A percentile compares a stretch with the other conserved stretches of the same genome.
Conservation (phyloP, 768 basidiomycete genomes). For the Xanthoconium purpureum region DNA sequence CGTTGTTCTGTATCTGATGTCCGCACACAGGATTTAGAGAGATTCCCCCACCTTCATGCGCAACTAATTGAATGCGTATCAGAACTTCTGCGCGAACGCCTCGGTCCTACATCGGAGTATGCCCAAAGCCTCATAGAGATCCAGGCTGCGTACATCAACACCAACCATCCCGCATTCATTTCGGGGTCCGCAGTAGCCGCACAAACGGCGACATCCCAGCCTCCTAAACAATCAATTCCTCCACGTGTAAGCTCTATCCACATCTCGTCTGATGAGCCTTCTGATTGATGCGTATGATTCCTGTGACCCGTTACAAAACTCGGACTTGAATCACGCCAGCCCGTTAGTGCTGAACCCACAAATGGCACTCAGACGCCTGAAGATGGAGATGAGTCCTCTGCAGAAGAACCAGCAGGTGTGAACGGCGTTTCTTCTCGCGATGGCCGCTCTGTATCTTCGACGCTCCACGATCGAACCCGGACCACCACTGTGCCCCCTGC, state of each 20-base stretch:
- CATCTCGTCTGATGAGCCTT: slow-evolving; percentile 3
- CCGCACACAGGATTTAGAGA: slow-evolving; percentile 75
- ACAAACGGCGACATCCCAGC: slow-evolving; percentile 42
- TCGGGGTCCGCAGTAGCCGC: slow-evolving; percentile 68
- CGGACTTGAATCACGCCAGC: slow-evolving; percentile 38
- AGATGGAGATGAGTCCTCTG: slow-evolving; percentile 64
- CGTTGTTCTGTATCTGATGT: slow-evolving; percentile 12
- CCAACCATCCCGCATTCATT: slow-evolving; percentile 95
- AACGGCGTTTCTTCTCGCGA: slow-evolving; percentile 55
- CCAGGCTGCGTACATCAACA: slow-evolving; percentile 99
- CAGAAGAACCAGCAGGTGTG: slow-evolving; percentile 51
- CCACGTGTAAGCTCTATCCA: slow-evolving; percentile 48
- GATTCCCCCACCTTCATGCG: slow-evolving; percentile 90
- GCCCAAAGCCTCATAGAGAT: slow-evolving; percentile 94
- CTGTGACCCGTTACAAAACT: slow-evolving; percentile 10
- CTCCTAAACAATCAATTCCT: slow-evolving; percentile 42
- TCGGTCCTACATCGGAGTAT: slow-evolving; percentile 97
- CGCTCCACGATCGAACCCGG: slow-evolving; percentile 71
- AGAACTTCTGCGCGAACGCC: slow-evolving; percentile 88
- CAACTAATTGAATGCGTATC: slow-evolving; percentile 97
- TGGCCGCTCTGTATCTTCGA: slow-evolving; percentile 72
- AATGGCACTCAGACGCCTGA: slow-evolving; percentile 51
- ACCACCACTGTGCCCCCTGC: slow-evolving; percentile 38
- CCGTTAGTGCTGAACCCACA: slow-evolving; percentile 58
- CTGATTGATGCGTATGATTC: slow-evolving; percentile 13